Evolutionary conservation across 2,329 filamentous ascomycete species (phyloP), one percentile per base, ranked within the genome.

Genomic region (Nemania bipapillata): DNA sequence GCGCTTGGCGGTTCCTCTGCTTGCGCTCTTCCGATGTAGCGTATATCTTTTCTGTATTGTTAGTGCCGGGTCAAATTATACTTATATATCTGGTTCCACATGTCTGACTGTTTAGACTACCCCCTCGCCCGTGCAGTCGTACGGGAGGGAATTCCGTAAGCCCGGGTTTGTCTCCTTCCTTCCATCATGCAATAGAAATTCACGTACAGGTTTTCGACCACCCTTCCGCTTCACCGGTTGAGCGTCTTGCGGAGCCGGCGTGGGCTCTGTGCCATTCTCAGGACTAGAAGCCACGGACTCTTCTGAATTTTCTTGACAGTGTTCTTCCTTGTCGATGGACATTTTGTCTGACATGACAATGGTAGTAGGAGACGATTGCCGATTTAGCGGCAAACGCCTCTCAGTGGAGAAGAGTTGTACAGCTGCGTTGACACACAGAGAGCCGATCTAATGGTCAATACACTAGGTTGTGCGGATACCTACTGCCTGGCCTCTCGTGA

Each of bases 11-110:
- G 79, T 99, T 99, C 73, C 96, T 90, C 83, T 98, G 96, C 84
- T 99, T 98, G 77, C 96, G 91, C 83, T 99, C 96, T 81, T 99
- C 96, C 11, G 96, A 98, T 40, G 96, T 99, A 63, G 96, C 96
- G 86, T 99, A 99, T 72, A 97, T 97, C 95, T 97, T 74, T 69
- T 47, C 49, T 58, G 30, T 26, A 12, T 9, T 20, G 73, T 76
- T 59, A 75, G 73, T 54, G 59, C 67, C 20, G 5, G n/a, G 11
- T 4, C 20, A 35, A 15, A 37, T n/a, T 26, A 26, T 24, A 40
- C 22, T 24, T 20, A 32, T 11, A 7, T 26, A 12, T 49, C 15
- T 15, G 3, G 2, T 42, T 45, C 22, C 20, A 37, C 35, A 55
- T 53, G 17, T n/a, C 17, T 47, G 35, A 62, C 40, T 28, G 30